A percentile compares a stretch with the other conserved stretches of the same genome.
Conservation (phyloP, 441 rosid species). For the Raphanus hybrid region DNA sequence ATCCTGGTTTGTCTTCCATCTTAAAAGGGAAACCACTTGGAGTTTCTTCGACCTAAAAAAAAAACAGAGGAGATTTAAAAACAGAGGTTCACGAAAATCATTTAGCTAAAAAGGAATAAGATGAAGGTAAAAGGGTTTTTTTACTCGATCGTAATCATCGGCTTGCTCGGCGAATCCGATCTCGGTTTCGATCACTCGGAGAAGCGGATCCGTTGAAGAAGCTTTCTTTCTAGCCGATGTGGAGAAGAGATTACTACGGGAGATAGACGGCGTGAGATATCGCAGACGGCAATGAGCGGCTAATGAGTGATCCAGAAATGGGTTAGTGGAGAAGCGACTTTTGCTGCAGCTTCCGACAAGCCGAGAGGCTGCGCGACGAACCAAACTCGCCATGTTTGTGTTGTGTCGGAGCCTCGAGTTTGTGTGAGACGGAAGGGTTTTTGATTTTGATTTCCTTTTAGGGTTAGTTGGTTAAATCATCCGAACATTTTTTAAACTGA, state of each 20-base stretch:
- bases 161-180: constrained; percentile 65
- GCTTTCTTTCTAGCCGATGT: constrained; percentile 46
- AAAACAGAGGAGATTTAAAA: constrained; percentile 25
- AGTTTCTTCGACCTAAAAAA: constrained; percentile 56
- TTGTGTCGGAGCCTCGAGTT: neutral
- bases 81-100: neutral
- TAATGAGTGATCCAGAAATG: neutral
- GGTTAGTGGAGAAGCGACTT: constrained; percentile 20
- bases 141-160: constrained; percentile 61
- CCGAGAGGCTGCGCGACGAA: constrained; percentile 67
- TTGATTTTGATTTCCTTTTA: too few relatives aligned
- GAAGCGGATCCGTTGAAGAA: constrained; percentile 57
- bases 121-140: constrained; percentile 11
- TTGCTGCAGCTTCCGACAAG: constrained; percentile 45
- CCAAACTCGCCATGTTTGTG: constrained; percentile 55
- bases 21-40: constrained; percentile 75
- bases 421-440: too few relatives aligned
- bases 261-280: constrained; percentile 33
- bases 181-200: constrained; percentile 66
- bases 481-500: neutral
- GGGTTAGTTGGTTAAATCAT: neutral
- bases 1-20: constrained; percentile 73
- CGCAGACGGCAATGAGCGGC: constrained; percentile 33
- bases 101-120: neutral
- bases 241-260: constrained; percentile 39